Evolutionary conservation across 768 basidiomycete genomes (phyloP).

Genomic region (Termitomyces sp.): DNA sequence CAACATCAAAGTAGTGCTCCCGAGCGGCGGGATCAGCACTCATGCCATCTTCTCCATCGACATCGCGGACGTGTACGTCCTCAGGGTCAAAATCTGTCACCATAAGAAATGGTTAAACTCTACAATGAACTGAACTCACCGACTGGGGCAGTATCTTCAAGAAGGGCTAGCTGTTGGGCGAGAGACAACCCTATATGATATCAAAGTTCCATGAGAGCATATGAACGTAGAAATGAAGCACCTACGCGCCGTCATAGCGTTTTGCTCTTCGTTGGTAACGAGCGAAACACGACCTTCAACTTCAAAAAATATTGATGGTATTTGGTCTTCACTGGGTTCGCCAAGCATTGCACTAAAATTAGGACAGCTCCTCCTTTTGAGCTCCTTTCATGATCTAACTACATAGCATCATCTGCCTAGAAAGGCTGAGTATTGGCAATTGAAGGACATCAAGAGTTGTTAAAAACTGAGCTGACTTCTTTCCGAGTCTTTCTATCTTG

Average conservation of each 20-base stretch:
- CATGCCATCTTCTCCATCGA: constrained; percentile 38
- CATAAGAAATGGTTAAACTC: constrained; percentile 5
- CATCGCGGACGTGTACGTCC: constrained; percentile 52
- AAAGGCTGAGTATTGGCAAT: no score
- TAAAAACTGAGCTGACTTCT: no score
- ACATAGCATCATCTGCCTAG: no score
- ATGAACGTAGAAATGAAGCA: background rate
- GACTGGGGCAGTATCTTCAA: constrained; percentile 66
- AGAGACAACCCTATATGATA: constrained; percentile 46
- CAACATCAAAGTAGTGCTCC: constrained; percentile 85
- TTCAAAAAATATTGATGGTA: constrained; percentile 14
- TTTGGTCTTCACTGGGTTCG: background rate
- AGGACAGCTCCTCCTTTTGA: no score
- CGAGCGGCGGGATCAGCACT: constrained; percentile 35
- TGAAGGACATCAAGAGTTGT: no score
- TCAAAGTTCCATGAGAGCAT: background rate
- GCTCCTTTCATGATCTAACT: no score
- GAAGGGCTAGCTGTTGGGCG: constrained; percentile 77
- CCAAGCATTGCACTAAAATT: constrained; percentile 2
- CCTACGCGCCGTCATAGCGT: constrained; percentile 13
- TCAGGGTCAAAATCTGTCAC: constrained; percentile 72
- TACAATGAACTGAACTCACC: constrained; percentile 40
- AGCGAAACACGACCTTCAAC: background rate
- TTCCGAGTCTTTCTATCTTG: no score
- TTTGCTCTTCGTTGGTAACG: background rate